Conservation (phyloP, 108 stramenopile genomes). For the Chaetoceros muelleri region DNA sequence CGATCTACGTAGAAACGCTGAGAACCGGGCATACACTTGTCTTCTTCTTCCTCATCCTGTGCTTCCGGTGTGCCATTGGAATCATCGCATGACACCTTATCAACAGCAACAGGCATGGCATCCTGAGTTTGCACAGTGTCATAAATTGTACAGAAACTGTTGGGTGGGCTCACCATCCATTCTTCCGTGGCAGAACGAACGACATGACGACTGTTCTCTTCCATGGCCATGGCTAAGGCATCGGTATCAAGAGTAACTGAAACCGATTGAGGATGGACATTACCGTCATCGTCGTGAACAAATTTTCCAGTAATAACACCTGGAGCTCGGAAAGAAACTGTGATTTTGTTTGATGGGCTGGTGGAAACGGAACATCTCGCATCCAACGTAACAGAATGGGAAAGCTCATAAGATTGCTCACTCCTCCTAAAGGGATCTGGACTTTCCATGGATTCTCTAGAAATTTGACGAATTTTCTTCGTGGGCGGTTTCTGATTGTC, state of each 20-base stretch:
- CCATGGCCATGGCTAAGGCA: constrained; percentile 66
- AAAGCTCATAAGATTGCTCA: constrained; percentile 34
- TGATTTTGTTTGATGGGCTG: constrained; percentile 47
- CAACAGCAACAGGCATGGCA: neutral
- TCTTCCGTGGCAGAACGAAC: constrained; percentile 53
- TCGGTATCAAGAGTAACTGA: constrained; percentile 59
- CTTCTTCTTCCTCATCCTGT: too few relatives aligned
- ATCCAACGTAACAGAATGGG: constrained; percentile 29
- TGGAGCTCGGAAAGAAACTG: constrained; percentile 61
- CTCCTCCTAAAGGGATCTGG: too few relatives aligned
- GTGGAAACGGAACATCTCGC: constrained; percentile 34
- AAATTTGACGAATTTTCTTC: constrained; percentile 13
- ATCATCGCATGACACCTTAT: neutral
- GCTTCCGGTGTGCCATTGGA: neutral
- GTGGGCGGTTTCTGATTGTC: neutral
- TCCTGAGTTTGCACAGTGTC: neutral
- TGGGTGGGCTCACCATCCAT: neutral
- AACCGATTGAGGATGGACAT: constrained; percentile 32
- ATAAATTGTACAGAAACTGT: neutral
- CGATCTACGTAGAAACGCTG: neutral
- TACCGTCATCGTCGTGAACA: constrained; percentile 21
- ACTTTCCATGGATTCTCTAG: constrained; percentile 11
- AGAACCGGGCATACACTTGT: too few relatives aligned
- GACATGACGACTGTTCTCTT: constrained; percentile 58
- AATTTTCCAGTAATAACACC: constrained; percentile 69